Conservation (phyloP, 768 basidiomycete genomes). For the Multifurca ochricompacta region DNA sequence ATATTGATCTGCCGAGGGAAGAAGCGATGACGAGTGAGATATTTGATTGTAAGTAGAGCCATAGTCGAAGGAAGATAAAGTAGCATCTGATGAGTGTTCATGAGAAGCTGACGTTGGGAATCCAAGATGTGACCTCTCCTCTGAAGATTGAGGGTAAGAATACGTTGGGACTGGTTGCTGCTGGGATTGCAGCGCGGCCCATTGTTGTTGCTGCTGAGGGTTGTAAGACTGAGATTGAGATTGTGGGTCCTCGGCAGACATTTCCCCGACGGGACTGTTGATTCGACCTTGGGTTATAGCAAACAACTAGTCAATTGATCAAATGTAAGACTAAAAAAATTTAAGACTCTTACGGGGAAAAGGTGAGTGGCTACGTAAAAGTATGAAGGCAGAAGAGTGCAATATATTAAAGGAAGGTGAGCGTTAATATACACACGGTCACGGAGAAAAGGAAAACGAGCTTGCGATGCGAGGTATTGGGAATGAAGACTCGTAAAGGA, state of each 20-base stretch:
- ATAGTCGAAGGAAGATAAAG: conserved; percentile 7
- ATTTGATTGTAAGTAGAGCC: conserved; percentile 5
- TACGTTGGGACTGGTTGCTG: conserved; percentile 6
- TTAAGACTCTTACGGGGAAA: background rate
- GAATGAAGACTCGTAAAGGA: too few species aligned
- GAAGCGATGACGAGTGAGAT: conserved; percentile 4
- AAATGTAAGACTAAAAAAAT: background rate
- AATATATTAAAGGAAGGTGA: too few species aligned
- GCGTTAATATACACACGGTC: too few species aligned
- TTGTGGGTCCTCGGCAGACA: conserved; percentile 1
- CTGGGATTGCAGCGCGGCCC: background rate
- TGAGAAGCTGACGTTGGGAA: background rate
- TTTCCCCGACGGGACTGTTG: background rate
- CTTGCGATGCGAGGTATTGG: too few species aligned
- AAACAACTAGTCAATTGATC: background rate
- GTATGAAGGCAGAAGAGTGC: background rate
- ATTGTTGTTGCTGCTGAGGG: conserved; percentile 1
- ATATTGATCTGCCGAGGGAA: conserved; percentile 2
- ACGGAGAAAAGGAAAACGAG: too few species aligned
- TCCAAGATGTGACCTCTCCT: background rate
- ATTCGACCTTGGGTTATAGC: background rate
- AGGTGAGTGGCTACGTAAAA: background rate
- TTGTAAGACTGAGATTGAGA: background rate
- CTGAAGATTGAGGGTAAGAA: background rate
- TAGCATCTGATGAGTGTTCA: background rate